Evolutionary conservation across 345 rosid genomes (phyloP).

Genomic region (Iberis pinnata): DNA sequence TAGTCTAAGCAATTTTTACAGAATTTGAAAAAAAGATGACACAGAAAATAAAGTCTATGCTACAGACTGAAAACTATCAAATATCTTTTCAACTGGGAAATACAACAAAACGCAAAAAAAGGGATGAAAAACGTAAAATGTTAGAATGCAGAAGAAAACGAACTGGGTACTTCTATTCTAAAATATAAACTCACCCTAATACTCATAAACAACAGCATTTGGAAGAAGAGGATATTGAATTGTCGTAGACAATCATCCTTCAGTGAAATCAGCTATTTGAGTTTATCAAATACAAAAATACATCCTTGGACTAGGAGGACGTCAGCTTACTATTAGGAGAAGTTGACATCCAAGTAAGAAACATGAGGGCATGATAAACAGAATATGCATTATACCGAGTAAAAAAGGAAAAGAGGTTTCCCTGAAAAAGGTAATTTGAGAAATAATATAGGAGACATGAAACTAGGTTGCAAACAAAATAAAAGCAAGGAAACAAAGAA

Average conservation of each 20-base stretch:
- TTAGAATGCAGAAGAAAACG: constrained; percentile 3
- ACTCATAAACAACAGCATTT: constrained; percentile 3
- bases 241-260: not conserved
- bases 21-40: not conserved
- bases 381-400: not conserved
- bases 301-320: not conserved
- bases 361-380: not conserved
- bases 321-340: no score
- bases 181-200: constrained; percentile 3
- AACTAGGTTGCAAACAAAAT: not conserved
- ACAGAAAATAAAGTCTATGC: constrained; percentile 8
- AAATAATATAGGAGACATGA: constrained; percentile 1
- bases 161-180: not conserved
- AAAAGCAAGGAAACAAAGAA: constrained; percentile 9
- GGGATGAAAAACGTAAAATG: not conserved
- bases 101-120: not conserved
- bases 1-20: not conserved
- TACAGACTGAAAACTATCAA: constrained; percentile 1
- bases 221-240: no score
- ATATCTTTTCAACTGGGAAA: not conserved
- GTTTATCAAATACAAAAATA: not conserved
- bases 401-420: constrained; percentile 3
- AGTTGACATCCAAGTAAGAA: no score
- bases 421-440: not conserved
- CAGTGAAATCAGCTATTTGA: not conserved